Evolutionary conservation across 352 stramenopile species (phyloP).

Genomic region (Phytophthora quininea): DNA sequence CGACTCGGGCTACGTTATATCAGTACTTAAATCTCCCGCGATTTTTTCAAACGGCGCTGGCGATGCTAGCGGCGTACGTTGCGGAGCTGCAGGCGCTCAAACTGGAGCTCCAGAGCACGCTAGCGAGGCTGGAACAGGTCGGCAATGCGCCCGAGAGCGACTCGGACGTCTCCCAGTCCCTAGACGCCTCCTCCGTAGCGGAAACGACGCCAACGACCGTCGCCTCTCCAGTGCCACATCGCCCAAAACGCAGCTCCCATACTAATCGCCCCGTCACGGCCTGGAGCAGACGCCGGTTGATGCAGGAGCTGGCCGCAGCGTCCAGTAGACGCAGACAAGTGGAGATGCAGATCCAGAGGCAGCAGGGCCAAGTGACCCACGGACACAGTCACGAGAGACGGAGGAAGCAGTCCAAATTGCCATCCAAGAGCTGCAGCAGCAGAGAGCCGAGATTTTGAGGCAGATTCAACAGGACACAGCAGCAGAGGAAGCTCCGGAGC

Average conservation of each 20-base stretch:
- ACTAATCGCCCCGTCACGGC: constrained; percentile 13
- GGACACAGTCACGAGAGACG: constrained; percentile 4
- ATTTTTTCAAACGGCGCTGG: not conserved
- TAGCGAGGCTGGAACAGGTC: constrained; percentile 42
- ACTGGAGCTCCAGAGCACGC: constrained; percentile 56
- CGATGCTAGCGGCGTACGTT: constrained; percentile 34
- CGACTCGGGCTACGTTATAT: no score
- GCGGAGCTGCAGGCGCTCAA: constrained; percentile 69
- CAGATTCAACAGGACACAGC: constrained; percentile 49
- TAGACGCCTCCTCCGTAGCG: constrained; percentile 2
- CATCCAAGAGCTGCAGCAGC: constrained; percentile 50
- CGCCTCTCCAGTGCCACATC: constrained; percentile 7
- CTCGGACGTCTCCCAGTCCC: not conserved
- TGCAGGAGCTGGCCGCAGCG: constrained; percentile 44
- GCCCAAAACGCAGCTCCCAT: not conserved
- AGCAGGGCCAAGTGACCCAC: constrained; percentile 16
- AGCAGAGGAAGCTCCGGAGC: constrained; percentile 3
- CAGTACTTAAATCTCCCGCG: not conserved
- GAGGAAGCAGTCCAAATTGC: constrained; percentile 34
- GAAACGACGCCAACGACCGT: constrained; percentile 1
- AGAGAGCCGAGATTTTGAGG: constrained; percentile 47
- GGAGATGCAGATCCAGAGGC: constrained; percentile 42
- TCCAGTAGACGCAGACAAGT: constrained; percentile 35
- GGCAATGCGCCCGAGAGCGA: not conserved
- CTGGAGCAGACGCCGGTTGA: constrained; percentile 37